Base-by-base conservation (phyloP, 768 basidiomycete species). In the Boletus patriciae region DNA sequence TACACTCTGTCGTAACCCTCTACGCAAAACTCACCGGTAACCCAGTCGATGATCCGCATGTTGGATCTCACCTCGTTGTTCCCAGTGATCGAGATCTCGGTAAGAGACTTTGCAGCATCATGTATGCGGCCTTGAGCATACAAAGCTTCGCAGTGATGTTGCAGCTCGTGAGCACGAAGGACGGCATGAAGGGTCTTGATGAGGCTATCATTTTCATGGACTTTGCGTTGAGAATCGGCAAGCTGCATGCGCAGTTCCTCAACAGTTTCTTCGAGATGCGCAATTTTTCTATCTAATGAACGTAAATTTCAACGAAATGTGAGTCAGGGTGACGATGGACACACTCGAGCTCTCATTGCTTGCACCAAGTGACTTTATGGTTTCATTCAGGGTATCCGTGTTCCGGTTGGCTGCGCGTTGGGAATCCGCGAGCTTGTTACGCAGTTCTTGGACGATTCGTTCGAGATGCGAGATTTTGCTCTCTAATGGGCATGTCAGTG, bases 51-150 rank as follows among this genome's bases (percentile, higher is more conserved):
- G 21, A 62, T 41, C 0, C 11, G 6, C 12, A 16, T 15, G 36
- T 51, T 34, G 2, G 41, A 1, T 25, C 33, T 36, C 2, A 11
- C 45, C 6, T 13, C 31, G 1, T 38, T 33, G 3, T 18, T 34
- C 8, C n/a, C 10, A 4, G 16, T 31, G 16, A 27, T 19, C 37
- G 9, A 9, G n/a, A 47, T 36, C 25, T 53, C 41, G 12, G 57
- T 34, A 5, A 62, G 55, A 10, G 38, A 44, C 13, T 15, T 1
- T 0, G 61, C 55, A 18, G 60, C 59, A 9, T 62, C 59, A 0
- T 45, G 13, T 40, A 58, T 19, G 6, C 25, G 29, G 8, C 52
- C 55, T 4, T 50, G 19, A 6, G 19, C n/a, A 27, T 37, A 62
- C 12, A 62, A 13, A 1, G 41, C 29, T 52, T 58, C 62, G 9